Evolutionary conservation across 2,329 filamentous ascomycete genomes (phyloP).

Genomic region (Colletotrichum limetticola): DNA sequence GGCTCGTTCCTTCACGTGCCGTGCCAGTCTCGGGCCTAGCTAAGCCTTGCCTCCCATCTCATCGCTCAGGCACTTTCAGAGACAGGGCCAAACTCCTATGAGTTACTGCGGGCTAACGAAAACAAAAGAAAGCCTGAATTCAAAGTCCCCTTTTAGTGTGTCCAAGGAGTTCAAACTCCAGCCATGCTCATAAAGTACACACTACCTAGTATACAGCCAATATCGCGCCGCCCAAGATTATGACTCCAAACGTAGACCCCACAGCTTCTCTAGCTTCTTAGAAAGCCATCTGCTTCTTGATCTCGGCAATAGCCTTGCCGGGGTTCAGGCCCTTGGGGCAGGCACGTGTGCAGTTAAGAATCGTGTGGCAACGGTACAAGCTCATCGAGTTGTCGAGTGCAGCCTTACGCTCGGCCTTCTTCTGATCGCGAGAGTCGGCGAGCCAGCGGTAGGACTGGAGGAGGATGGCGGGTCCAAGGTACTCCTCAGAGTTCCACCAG

Average conservation of each 20-base stretch:
- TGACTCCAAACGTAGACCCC: constrained; percentile 28
- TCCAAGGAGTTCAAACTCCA: constrained; percentile 32
- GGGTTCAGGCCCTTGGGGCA: constrained; percentile 99
- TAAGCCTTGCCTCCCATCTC: not conserved
- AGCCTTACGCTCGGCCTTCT: constrained; percentile 85
- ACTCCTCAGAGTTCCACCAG: constrained; percentile 99
- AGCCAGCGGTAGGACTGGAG: constrained; percentile 99
- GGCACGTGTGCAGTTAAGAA: constrained; percentile 97
- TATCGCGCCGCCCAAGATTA: constrained; percentile 34
- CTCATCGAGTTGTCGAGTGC: constrained; percentile 99
- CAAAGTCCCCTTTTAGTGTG: constrained; percentile 33
- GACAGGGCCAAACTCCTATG: constrained; percentile 9
- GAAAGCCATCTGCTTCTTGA: constrained; percentile 95
- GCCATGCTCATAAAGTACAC: constrained; percentile 30
- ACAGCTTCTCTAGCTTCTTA: constrained; percentile 39
- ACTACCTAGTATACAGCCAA: constrained; percentile 36
- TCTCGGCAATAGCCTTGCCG: constrained; percentile 93
- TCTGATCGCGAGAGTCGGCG: constrained; percentile 93
- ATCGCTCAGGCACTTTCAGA: constrained; percentile 5
- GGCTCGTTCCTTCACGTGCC: not conserved
- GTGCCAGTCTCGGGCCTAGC: not conserved
- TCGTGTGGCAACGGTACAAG: constrained; percentile 98
- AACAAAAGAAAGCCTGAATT: constrained; percentile 36
- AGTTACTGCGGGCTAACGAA: constrained; percentile 17
- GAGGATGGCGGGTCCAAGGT: constrained; percentile 95